Percentiles rank a stretch among this genome's conserved stretches.
phyloP scores from a whole-genome alignment of 208 protist genomes.

The Novymonas esmeraldas region DNA sequence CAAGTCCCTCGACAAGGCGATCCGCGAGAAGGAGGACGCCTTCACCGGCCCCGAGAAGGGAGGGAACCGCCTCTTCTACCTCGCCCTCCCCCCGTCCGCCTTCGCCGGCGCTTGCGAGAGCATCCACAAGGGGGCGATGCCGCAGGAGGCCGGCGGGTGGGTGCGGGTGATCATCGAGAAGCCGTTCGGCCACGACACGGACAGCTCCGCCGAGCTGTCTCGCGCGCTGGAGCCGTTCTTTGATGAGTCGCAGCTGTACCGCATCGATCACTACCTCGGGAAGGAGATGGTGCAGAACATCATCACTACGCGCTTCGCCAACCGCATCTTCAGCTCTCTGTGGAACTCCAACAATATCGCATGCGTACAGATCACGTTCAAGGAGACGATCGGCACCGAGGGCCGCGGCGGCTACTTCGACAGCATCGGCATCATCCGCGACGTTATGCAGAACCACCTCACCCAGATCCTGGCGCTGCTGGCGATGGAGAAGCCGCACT shows the following conservation, averaged over 20 bases:
- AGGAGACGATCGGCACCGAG: conserved; percentile 93
- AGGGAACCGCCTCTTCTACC: conserved; percentile 92
- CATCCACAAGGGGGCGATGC: conserved; percentile 66
- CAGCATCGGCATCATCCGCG: conserved; percentile 92
- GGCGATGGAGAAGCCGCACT: conserved; percentile 92
- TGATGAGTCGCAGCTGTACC: conserved; percentile 89
- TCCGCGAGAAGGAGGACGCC: conserved; percentile 59
- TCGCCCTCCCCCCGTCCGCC: conserved; percentile 86
- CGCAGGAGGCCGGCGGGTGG: conserved; percentile 59
- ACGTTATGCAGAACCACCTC: conserved; percentile 95
- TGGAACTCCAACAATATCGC: conserved; percentile 92
- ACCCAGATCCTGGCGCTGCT: conserved; percentile 93
- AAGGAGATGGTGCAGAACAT: conserved; percentile 97
- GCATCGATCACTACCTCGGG: conserved; percentile 95
- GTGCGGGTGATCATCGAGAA: conserved; percentile 93
- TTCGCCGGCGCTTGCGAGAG: conserved; percentile 68
- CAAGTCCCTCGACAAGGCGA: conserved; percentile 45
- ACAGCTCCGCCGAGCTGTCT: conserved; percentile 81
- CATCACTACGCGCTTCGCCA: conserved; percentile 92
- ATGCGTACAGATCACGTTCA: conserved; percentile 93
- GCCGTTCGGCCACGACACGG: conserved; percentile 90
- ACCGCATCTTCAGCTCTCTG: conserved; percentile 89
- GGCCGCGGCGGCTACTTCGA: conserved; percentile 95
- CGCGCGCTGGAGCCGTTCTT: conserved; percentile 75
- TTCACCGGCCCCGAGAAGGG: conserved; percentile 34